These are phyloP conservation scores for Gastrodia elata DNA, from an alignment of 106 monocot species.

Conservation along the genomic window DNA sequence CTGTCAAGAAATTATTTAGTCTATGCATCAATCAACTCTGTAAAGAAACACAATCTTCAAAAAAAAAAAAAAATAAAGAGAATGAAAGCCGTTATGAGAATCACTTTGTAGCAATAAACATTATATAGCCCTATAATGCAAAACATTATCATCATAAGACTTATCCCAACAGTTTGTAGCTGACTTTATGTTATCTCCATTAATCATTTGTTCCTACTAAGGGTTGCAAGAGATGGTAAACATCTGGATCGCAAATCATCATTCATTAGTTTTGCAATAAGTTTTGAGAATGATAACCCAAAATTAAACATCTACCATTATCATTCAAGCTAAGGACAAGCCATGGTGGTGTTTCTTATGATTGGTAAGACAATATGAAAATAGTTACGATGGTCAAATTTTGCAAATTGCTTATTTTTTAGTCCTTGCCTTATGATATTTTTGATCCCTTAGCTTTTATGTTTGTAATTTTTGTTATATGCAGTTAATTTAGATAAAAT, in stretches of 20 bases:
- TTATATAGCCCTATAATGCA: neutral
- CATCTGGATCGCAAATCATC: neutral
- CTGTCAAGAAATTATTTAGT: conserved; percentile 19
- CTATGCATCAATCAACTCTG: neutral
- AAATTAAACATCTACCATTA: neutral
- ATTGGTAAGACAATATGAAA: too few species aligned
- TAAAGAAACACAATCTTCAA: neutral
- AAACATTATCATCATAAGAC: neutral
- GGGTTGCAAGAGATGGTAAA: neutral
- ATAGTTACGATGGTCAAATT: too few species aligned
- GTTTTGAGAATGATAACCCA: neutral
- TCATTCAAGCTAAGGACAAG: neutral
- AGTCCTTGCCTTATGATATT: too few species aligned
- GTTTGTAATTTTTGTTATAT: too few species aligned
- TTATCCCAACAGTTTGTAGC: neutral
- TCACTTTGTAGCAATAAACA: neutral
- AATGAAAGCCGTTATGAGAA: neutral
- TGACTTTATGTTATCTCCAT: neutral
- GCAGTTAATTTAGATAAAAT: too few species aligned
- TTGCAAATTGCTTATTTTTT: too few species aligned
- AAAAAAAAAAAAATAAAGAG: neutral
- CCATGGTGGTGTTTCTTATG: neutral
- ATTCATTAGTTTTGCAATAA: neutral
- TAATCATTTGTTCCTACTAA: neutral
- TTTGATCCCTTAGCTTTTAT: too few species aligned